Percentiles rank a stretch among this genome's conserved stretches.
These are phyloP conservation scores for Cladosporium sp. DNA, from an alignment of 2,329 filamentous ascomycete species.

Conservation along the genomic window DNA sequence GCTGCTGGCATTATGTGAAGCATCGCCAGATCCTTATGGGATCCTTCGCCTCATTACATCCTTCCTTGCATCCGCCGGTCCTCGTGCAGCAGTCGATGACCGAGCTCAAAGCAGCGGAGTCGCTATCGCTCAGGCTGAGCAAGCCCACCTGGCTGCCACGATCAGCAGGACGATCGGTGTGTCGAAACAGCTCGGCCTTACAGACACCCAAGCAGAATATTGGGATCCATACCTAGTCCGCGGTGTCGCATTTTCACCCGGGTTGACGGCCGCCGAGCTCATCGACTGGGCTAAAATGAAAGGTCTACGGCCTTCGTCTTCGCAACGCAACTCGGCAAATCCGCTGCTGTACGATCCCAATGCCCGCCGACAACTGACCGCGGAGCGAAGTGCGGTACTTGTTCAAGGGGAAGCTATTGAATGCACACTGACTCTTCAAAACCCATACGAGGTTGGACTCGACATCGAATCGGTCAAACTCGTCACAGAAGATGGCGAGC, in stretches of 20 bases:
- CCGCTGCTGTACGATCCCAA: conserved; percentile 98
- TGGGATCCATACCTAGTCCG: conserved; percentile 96
- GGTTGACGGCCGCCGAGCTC: conserved; percentile 5
- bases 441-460: conserved; percentile 89
- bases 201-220: conserved; percentile 75
- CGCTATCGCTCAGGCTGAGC: conserved; percentile 75
- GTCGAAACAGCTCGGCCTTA: conserved; percentile 72
- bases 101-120: conserved; percentile 52
- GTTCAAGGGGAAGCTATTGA: conserved; percentile 76
- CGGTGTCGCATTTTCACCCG: conserved; percentile 60
- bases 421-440: conserved; percentile 84
- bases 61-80: conserved; percentile 77
- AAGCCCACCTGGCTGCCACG: conserved; percentile 78
- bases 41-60: conserved; percentile 87
- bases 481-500: conserved; percentile 70
- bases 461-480: conserved; percentile 81
- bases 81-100: conserved; percentile 39
- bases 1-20: conserved; percentile 94
- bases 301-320: conserved; percentile 5
- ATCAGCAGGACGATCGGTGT: conserved; percentile 80
- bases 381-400: conserved; percentile 61
- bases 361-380: conserved; percentile 60
- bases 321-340: conserved; percentile 49
- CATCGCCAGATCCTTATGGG: conserved; percentile 85
- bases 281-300: conserved; percentile 18